phyloP scores from a whole-genome alignment of 2,329 filamentous ascomycete species.

The Macrophomina tecta region DNA sequence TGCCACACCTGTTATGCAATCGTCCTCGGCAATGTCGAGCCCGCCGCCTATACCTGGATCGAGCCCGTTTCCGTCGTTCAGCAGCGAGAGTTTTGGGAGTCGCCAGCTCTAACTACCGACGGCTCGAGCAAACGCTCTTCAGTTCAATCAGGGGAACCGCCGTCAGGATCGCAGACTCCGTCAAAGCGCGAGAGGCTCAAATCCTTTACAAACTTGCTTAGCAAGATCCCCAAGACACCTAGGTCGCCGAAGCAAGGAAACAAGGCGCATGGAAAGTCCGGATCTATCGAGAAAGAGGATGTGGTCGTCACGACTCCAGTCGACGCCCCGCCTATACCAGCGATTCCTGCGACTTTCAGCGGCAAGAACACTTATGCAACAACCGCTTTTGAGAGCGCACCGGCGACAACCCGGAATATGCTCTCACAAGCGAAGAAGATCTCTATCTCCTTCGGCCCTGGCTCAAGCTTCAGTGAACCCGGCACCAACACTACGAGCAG shows the following conservation, averaged over 20 bases:
- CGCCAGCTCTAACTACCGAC: too few species aligned
- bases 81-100: neutral
- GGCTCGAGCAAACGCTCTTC: neutral
- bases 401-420: neutral
- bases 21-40: neutral
- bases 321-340: slow-evolving; percentile 13
- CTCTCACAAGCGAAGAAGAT: neutral
- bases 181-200: neutral
- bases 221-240: slow-evolving; percentile 1
- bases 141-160: neutral
- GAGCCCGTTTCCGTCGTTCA: neutral
- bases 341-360: slow-evolving; percentile 6
- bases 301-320: slow-evolving; percentile 5
- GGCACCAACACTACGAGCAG: neutral
- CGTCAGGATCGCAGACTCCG: neutral
- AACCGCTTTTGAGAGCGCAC: neutral
- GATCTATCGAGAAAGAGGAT: neutral
- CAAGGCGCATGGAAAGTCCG: neutral
- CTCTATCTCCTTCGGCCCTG: neutral
- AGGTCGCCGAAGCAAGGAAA: neutral
- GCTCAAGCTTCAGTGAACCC: neutral
- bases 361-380: neutral
- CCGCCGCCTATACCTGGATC: neutral
- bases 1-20: neutral
- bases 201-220: slow-evolving; percentile 2